These are phyloP conservation scores for Eucommia ulmoides DNA, from an alignment of 257 asterid genomes.

Conservation along the genomic window DNA sequence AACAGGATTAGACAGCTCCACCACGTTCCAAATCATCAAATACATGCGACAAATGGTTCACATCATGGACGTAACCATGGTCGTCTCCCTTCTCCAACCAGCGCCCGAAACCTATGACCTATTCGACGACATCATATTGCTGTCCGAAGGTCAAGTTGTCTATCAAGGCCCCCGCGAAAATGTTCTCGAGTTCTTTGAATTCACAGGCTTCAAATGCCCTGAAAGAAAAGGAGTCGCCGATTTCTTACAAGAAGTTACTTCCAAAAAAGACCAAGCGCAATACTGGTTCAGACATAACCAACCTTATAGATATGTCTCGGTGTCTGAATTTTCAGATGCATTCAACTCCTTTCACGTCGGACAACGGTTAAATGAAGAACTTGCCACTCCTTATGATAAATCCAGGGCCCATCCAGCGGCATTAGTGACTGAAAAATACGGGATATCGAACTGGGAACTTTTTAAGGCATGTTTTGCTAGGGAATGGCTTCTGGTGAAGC, in stretches of 20 bases:
- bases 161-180: slow-evolving; percentile 47
- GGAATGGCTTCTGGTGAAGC: slow-evolving; percentile 34
- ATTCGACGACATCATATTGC: slow-evolving; percentile 35
- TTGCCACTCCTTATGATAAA: slow-evolving; percentile 25
- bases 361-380: slow-evolving; percentile 19
- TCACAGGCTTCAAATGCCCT: slow-evolving; percentile 40
- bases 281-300: slow-evolving; percentile 26
- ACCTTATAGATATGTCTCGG: slow-evolving; percentile 26
- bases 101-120: slow-evolving; percentile 47
- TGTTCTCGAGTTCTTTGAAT: slow-evolving; percentile 27
- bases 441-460: slow-evolving; percentile 24
- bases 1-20: slow-evolving; percentile 48
- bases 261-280: slow-evolving; percentile 41
- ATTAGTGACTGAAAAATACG: slow-evolving; percentile 24
- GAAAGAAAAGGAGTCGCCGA: slow-evolving; percentile 47
- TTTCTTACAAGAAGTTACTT: slow-evolving; percentile 49
- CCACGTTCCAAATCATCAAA: slow-evolving; percentile 38
- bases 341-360: slow-evolving; percentile 31
- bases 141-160: slow-evolving; percentile 37
- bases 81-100: slow-evolving; percentile 48
- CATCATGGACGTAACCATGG: no score
- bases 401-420: slow-evolving; percentile 25
- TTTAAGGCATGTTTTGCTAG: slow-evolving; percentile 29
- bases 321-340: slow-evolving; percentile 18
- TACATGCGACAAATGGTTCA: slow-evolving; percentile 34